These are phyloP conservation scores for Suillus placidus DNA, from an alignment of 768 basidiomycete genomes.

Conservation along the genomic window DNA sequence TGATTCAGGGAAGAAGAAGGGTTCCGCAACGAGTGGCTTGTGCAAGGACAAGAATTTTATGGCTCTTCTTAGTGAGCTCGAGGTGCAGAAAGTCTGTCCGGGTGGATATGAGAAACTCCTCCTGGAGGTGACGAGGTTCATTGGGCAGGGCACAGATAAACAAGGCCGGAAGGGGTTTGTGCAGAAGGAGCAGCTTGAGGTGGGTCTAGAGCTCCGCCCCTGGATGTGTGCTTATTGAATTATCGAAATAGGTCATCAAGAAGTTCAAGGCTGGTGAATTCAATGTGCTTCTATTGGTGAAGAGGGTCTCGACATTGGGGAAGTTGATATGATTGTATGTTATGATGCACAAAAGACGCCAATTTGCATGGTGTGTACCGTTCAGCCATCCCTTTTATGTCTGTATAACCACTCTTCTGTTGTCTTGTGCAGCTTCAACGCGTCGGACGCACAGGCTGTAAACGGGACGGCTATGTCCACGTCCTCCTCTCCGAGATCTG, in stretches of 20 bases:
- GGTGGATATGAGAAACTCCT: constrained; percentile 72
- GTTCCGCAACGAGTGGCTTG: constrained; percentile 41
- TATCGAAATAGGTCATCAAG: constrained; percentile 65
- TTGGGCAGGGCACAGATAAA: constrained; percentile 88
- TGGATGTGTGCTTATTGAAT: constrained; percentile 11
- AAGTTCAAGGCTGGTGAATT: constrained; percentile 85
- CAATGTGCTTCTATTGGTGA: constrained; percentile 94
- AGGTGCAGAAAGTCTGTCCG: constrained; percentile 48
- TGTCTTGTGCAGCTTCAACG: constrained; percentile 76
- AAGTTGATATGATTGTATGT: constrained; percentile 93
- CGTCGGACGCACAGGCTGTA: constrained; percentile 92
- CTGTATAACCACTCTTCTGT: constrained; percentile 12
- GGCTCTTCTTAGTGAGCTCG: constrained; percentile 67
- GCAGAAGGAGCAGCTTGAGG: constrained; percentile 91
- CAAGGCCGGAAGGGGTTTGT: constrained; percentile 84
- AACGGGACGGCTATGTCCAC: constrained; percentile 86
- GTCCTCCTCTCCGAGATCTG: constrained; percentile 88
- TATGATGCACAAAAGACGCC: constrained; percentile 97
- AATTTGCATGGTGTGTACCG: constrained; percentile 84
- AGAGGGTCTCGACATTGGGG: constrained; percentile 97
- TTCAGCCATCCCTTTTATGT: background rate
- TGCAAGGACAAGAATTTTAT: constrained; percentile 62
- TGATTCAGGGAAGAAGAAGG: constrained; percentile 41
- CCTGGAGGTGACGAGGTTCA: constrained; percentile 81
- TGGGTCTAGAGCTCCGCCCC: constrained; percentile 35